Conservation (phyloP, 108 stramenopile genomes). For the Cyclotella baltica region DNA sequence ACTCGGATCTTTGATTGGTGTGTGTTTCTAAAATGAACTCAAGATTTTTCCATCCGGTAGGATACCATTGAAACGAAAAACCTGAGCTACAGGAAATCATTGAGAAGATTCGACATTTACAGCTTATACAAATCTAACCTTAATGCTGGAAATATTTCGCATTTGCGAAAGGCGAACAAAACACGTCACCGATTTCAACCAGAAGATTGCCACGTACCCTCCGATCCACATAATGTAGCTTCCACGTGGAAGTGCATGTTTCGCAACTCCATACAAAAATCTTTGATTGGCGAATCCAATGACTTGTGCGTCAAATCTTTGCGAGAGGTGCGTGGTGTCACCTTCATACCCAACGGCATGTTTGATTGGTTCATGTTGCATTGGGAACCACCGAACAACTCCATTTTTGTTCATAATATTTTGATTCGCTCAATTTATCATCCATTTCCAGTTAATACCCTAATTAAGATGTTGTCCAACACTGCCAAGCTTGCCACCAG, state of each 20-base stretch:
- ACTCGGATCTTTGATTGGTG: no score
- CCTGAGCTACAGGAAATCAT: no score
- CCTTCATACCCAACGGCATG: neutral
- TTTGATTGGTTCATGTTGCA: neutral
- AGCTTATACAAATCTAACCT: no score
- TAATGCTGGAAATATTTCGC: no score
- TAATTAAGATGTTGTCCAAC: constrained; percentile 40
- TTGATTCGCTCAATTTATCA: neutral
- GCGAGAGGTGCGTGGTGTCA: no score
- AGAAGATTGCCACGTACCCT: neutral
- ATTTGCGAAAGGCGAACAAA: neutral
- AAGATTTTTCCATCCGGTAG: no score
- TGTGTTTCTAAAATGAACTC: no score
- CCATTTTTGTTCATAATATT: neutral
- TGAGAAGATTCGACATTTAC: no score
- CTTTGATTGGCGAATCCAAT: neutral
- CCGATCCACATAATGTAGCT: neutral
- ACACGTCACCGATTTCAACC: neutral
- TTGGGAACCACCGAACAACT: neutral
- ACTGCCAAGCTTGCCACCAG: constrained; percentile 34
- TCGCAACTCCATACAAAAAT: neutral
- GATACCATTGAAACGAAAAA: no score
- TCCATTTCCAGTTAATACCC: neutral
- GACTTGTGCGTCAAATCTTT: neutral
- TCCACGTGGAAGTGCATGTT: neutral